Evolutionary conservation across 306 rosid species (phyloP), one percentile per base, ranked within the genome.

Genomic region (Acacia acuminata): DNA sequence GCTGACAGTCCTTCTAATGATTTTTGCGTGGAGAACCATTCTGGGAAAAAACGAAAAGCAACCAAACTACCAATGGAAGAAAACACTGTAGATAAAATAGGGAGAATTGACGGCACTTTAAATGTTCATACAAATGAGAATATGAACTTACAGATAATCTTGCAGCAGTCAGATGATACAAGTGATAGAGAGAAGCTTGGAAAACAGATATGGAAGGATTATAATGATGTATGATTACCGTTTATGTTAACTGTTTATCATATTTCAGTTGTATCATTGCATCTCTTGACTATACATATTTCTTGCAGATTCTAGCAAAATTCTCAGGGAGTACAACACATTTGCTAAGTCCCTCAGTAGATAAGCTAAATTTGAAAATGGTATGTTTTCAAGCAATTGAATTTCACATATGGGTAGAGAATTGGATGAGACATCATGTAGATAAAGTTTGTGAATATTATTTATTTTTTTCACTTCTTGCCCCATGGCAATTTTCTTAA

Each of bases 11-110:
- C 87, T 83, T 84, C 77, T 42, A 42, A 56, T 5, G 25, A 71
- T 79, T 76, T 77, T 83, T 80, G 75, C 67, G 25, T 77, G 76
- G 88, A 87, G 79, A 84, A 25, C 79, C 84, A 81, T 71, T 89
- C 89, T 65, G 92, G 83, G 78, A 90, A 66, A 70, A 96, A 93
- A 87, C 82, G 98, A 77, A 90, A 90, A 76, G 86, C 84, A 71
- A 42, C 53, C 2, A 85, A 76, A 71, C 60, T 61, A 80, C 66
- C 70, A 70, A 78, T 78, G 20, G 87, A 83, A 75, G 91, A 85
- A 71, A 73, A 88, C 82, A 77, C 44, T 27, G 65, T 55, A 20
- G 86, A 76, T 66, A 84, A 80, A 74, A 79, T 40, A 50, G 79
- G 82, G 73, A 85, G 82, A 74, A 84, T 80, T 30, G 80, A 64